Evolutionary conservation across 352 stramenopile genomes (phyloP), one percentile per base, ranked within the genome.

Genomic region (Globisporangium nodosum): DNA sequence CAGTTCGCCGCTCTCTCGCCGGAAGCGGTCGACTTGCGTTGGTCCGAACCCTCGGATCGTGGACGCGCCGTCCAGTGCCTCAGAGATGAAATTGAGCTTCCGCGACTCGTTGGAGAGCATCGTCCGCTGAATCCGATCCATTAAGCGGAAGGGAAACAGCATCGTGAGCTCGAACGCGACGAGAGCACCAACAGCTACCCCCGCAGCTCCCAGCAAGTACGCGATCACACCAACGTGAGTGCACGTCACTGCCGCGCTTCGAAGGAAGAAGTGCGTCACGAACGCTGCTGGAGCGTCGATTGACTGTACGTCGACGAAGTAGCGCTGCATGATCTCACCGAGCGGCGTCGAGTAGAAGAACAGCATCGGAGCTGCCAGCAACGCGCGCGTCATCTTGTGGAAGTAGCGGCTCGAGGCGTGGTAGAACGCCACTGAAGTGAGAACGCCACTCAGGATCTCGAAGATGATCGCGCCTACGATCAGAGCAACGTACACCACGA

Each of bases 281-380:
- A 74, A 65, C 13, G 39, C 20, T 18, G 40, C 52, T 18, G 52
- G 52, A 15, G 57, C 71, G 54, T 78, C 70, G 33, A 70, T 31
- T 11, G 71, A 49, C 27, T 59, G 56, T 27, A 78, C 52, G 54
- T 76, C 70, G 11, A 67, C 68, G 30, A 74, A 76, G 33, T 74
- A 79, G 12, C 65, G 62, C 39, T 70, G 70, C 46, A 79, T 72
- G 18, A 79, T 61, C 50, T 79, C 68, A 1, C 71, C 68, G 24
- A 79, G 61, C 18, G 71, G 68, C 3, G 68, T 79, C 33, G 65
- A 59, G 52, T 79, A 76, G 39, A 76, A 79, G 60, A 79, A 79
- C 7, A 57, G 61, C 68, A 79, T 76, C 4, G 71, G 68, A 0
- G 71, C 68, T 33, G 50, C 62, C 8, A 79, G 52, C 31, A 79